Evolutionary conservation across 2,329 filamentous ascomycete genomes (phyloP).

Genomic region (Lachnellula cervina): DNA sequence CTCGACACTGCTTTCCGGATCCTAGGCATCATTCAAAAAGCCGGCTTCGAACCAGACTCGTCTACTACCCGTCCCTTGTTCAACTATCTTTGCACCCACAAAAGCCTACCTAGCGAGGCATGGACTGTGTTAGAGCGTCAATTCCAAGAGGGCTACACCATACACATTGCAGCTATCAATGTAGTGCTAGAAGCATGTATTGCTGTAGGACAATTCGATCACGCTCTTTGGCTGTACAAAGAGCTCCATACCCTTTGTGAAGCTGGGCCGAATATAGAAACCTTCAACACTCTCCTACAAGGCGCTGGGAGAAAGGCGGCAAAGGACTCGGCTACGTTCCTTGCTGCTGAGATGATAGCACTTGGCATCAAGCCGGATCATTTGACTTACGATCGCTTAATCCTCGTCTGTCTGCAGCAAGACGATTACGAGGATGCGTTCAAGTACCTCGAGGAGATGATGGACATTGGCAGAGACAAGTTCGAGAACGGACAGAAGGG

Average conservation of each 20-base stretch:
- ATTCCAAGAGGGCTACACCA: slow-evolving; percentile 40
- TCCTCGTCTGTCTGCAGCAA: slow-evolving; percentile 48
- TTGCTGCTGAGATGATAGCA: slow-evolving; percentile 57
- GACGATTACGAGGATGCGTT: slow-evolving; percentile 43
- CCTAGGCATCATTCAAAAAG: slow-evolving; percentile 67
- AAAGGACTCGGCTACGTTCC: slow-evolving; percentile 54
- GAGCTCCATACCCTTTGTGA: slow-evolving; percentile 48
- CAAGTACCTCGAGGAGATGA: slow-evolving; percentile 47
- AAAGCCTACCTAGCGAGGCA: slow-evolving; percentile 41
- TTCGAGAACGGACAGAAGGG: slow-evolving; percentile 19
- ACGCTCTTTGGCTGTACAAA: slow-evolving; percentile 58
- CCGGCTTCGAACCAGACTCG: slow-evolving; percentile 51
- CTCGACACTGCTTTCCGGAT: slow-evolving; percentile 62
- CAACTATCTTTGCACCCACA: slow-evolving; percentile 45
- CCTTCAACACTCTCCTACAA: slow-evolving; percentile 56
- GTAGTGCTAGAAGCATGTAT: slow-evolving; percentile 33
- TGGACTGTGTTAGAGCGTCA: slow-evolving; percentile 54
- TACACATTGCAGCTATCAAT: slow-evolving; percentile 49
- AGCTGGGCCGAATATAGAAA: slow-evolving; percentile 43
- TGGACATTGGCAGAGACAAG: slow-evolving; percentile 31
- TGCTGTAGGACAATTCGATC: slow-evolving; percentile 38
- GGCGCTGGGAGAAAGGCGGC: slow-evolving; percentile 35
- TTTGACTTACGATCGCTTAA: slow-evolving; percentile 58
- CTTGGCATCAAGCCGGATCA: slow-evolving; percentile 48
- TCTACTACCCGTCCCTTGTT: slow-evolving; percentile 62